These are phyloP conservation scores for Rhytidiadelphus loreus DNA, from an alignment of 225 moss, liverwort and hornwort genomes.

Conservation along the genomic window DNA sequence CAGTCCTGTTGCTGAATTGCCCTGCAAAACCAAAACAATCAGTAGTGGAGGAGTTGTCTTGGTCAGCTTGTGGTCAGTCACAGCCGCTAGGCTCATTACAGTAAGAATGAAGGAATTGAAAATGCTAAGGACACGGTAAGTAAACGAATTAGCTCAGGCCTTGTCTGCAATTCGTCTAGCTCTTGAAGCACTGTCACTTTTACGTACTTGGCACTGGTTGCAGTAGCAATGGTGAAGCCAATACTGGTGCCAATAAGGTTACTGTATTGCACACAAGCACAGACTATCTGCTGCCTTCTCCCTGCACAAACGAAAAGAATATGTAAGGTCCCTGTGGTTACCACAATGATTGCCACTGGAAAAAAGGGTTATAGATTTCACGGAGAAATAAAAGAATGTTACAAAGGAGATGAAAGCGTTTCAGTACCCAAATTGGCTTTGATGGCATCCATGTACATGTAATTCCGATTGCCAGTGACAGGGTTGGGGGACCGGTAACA, in stretches of 20 bases:
- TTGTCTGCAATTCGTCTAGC: no score
- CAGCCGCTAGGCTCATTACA: no score
- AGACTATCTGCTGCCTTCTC: constrained; percentile 15
- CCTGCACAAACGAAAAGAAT: constrained; percentile 27
- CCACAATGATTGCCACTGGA: no score
- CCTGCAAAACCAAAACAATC: constrained; percentile 15
- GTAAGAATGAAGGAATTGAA: no score
- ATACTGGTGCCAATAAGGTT: constrained; percentile 74
- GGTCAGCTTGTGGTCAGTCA: no score
- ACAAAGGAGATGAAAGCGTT: no score
- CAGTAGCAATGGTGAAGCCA: constrained; percentile 69
- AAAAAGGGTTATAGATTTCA: no score
- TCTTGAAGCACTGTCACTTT: no score
- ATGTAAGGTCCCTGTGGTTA: no score
- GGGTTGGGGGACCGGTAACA: constrained; percentile 64
- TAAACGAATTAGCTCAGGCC: background rate
- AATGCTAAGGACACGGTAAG: background rate
- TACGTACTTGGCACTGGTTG: constrained; percentile 58
- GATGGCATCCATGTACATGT: constrained; percentile 87
- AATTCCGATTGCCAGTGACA: constrained; percentile 59
- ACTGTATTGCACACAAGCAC: constrained; percentile 64
- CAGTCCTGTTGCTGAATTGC: constrained; percentile 60
- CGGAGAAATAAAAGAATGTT: no score
- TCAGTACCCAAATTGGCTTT: constrained; percentile 57
- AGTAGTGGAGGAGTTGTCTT: background rate